Evolutionary conservation across 345 rosid genomes (phyloP), one percentile per base, ranked within the genome.

Genomic region (Boechera retrofracta): DNA sequence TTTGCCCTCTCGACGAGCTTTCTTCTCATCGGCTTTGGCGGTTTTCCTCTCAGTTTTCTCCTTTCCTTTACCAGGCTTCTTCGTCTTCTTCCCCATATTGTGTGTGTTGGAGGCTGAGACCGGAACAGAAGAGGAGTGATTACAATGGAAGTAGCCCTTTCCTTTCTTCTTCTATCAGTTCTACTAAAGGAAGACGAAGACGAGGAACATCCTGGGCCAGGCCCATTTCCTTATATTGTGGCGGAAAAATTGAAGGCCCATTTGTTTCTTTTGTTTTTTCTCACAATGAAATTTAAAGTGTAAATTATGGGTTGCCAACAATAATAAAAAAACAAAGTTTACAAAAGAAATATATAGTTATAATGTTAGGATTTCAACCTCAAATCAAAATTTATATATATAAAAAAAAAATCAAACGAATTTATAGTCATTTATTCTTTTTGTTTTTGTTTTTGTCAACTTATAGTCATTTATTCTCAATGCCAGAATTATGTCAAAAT

Each of bases 31-130:
- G 0, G 97, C 91, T 59, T 89, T 94, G 10, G 91, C 91, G 0
- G 97, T 94, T 80, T 89, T 94, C 69, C 69, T 85, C 85, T 88
- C 95, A 2, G 98, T 92, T 72, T 92, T 94, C 81, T 94, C 98
- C 52, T 92, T 94, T 6, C 97, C 98, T 76, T 92, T 91, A 6
- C 98, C 97, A 4, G 92, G 80, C 49, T 90, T 91, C 86, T 92
- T 92, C 77, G 96, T 81, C 81, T 94, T 94, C 95, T 92, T 94
- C 77, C 97, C 97, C 97, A 92, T 39, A 24, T 61, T 35, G 36
- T 32, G 36, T 33, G 15, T 3, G 11, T 32, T 48, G 73, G 79
- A 67, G 79, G 69, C 79, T 67, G 73, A 48, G 64, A 52, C 10
- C 4, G 69, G 24, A 21, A 21, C 24, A 21, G 24, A 73, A 58